Evolutionary conservation across 352 stramenopile species (phyloP).

Genomic region (Phytophthora kernoviae): DNA sequence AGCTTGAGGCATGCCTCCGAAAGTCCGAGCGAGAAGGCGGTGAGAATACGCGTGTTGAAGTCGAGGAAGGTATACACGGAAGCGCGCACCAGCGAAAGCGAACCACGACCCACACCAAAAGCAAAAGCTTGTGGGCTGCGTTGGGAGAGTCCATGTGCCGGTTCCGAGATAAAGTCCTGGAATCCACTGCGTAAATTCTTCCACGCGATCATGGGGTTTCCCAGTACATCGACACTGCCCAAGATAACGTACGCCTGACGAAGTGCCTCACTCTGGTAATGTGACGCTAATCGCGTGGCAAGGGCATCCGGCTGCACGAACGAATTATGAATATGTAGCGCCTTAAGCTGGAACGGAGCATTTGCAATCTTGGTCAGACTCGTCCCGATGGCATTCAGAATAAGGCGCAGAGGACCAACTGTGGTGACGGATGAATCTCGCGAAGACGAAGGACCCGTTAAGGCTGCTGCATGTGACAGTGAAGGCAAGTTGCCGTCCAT

Average conservation of each 20-base stretch:
- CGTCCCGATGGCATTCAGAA: constrained; percentile 87
- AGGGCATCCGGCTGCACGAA: constrained; percentile 85
- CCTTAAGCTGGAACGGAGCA: constrained; percentile 83
- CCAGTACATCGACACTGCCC: constrained; percentile 86
- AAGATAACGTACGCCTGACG: constrained; percentile 89
- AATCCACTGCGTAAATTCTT: constrained; percentile 83
- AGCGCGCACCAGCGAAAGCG: constrained; percentile 79
- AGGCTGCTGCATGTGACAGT: constrained; percentile 32
- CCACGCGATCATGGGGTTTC: constrained; percentile 90
- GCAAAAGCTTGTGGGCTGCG: constrained; percentile 82
- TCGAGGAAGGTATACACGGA: constrained; percentile 88
- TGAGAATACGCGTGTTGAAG: constrained; percentile 88
- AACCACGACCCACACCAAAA: constrained; percentile 79
- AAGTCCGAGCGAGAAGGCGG: constrained; percentile 76
- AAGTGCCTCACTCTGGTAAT: constrained; percentile 89
- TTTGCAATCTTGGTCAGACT: constrained; percentile 91
- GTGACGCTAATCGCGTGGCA: constrained; percentile 65
- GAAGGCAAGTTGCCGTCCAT: constrained; percentile 56
- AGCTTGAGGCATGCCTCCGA: constrained; percentile 87
- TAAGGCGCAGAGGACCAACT: constrained; percentile 78
- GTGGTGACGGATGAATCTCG: constrained; percentile 51
- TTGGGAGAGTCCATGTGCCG: constrained; percentile 77
- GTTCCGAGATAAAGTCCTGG: constrained; percentile 84
- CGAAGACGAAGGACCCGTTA: constrained; percentile 36
- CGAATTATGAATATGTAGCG: constrained; percentile 78